Evolutionary conservation across 2,329 filamentous ascomycete genomes (phyloP).

Genomic region (Neodidymelliopsis sp.): DNA sequence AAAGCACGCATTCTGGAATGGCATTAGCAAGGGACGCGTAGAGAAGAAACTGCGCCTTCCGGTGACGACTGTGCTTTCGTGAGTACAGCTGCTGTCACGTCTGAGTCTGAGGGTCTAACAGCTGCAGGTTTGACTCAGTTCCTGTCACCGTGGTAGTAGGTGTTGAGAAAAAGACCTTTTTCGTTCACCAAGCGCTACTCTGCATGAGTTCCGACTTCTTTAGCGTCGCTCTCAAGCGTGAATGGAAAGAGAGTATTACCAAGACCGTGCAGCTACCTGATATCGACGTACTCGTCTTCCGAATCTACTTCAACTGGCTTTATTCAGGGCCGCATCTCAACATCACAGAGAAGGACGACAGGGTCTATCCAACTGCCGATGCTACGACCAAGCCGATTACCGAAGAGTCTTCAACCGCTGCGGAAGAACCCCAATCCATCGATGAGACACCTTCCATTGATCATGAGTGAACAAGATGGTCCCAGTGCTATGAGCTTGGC

Average conservation of each 20-base stretch:
- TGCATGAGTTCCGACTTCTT: slow-evolving; percentile 5
- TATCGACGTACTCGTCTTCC: background rate
- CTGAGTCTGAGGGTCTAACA: no score
- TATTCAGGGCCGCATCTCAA: slow-evolving; percentile 1
- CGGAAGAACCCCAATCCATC: no score
- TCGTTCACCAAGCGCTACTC: background rate
- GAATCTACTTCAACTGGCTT: slow-evolving; percentile 8
- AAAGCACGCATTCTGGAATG: no score
- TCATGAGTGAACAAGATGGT: background rate
- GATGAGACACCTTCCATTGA: background rate
- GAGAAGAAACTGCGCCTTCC: no score
- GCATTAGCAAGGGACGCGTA: no score
- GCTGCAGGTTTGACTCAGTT: no score
- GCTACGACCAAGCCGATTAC: no score
- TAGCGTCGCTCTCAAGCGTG: slow-evolving; percentile 1
- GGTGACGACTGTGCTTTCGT: no score
- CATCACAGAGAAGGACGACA: background rate
- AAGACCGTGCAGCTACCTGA: background rate
- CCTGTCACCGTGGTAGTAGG: no score
- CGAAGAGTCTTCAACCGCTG: no score
- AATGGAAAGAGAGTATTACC: background rate
- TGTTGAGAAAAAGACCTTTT: background rate
- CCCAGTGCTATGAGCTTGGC: background rate
- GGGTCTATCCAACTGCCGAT: no score
- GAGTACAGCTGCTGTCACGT: no score